Evolutionary conservation across 371 early-diverging fungal species (phyloP).

Genomic region (Funneliformis caledonium): DNA sequence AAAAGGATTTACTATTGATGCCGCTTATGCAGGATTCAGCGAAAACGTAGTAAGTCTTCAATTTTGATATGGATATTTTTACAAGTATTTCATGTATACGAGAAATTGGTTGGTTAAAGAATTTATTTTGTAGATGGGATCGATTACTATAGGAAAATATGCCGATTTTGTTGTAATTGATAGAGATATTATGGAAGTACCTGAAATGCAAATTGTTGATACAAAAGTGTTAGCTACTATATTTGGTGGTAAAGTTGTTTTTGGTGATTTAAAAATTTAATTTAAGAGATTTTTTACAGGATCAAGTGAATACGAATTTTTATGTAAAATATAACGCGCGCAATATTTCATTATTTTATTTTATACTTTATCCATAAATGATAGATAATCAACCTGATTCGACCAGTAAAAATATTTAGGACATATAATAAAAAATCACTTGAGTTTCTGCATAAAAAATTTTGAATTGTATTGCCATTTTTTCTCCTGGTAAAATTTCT

Average conservation of each 20-base stretch:
- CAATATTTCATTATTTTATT: too few species aligned
- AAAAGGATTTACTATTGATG: conserved; percentile 54
- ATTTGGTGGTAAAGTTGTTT: conserved; percentile 29
- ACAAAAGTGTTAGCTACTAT: conserved; percentile 22
- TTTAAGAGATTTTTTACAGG: too few species aligned
- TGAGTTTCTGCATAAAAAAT: too few species aligned
- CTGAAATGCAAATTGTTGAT: conserved; percentile 35
- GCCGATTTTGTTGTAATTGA: conserved; percentile 54
- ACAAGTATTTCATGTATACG: not conserved
- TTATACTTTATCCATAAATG: too few species aligned
- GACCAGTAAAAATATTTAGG: too few species aligned
- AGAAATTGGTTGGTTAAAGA: not conserved
- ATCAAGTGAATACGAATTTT: too few species aligned
- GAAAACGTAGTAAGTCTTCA: conserved; percentile 42
- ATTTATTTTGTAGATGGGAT: conserved; percentile 36
- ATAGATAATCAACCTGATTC: too few species aligned
- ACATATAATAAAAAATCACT: too few species aligned
- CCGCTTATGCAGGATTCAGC: conserved; percentile 52
- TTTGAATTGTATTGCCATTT: too few species aligned
- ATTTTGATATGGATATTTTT: not conserved
- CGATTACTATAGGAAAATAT: conserved; percentile 38
- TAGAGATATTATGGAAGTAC: conserved; percentile 47
- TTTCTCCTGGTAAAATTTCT: too few species aligned
- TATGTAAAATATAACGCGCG: too few species aligned
- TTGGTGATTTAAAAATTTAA: not conserved